Conservation (phyloP, 331 rosid species). For the Quercus tomentella region DNA sequence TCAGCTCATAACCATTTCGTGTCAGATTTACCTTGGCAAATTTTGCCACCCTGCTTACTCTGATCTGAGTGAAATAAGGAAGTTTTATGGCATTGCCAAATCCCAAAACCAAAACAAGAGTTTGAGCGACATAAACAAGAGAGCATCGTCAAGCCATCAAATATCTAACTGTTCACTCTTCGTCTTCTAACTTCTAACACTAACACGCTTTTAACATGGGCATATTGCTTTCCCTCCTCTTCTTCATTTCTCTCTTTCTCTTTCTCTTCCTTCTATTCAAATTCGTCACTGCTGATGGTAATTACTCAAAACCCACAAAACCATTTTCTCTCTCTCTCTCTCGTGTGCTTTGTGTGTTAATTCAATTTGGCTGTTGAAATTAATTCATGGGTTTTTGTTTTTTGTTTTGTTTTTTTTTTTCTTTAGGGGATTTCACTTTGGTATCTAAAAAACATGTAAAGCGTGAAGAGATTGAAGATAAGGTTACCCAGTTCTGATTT, state of each 20-base stretch:
- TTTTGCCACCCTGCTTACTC: too few relatives aligned
- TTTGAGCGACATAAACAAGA: too few relatives aligned
- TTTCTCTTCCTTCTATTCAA: constrained; percentile 34
- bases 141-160: too few relatives aligned
- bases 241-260: constrained; percentile 21
- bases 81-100: too few relatives aligned
- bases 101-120: too few relatives aligned
- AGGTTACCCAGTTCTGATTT: constrained; percentile 29
- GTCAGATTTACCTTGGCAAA: too few relatives aligned
- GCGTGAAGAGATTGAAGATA: constrained; percentile 70
- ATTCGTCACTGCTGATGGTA: constrained; percentile 64
- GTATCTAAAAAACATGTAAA: constrained; percentile 63
- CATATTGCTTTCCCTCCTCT: constrained; percentile 13
- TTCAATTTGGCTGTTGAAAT: background rate
- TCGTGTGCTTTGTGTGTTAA: background rate
- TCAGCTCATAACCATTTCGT: too few relatives aligned
- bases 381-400: background rate
- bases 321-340: background rate
- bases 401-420: background rate
- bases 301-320: background rate
- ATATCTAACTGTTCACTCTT: too few relatives aligned
- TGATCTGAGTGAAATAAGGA: too few relatives aligned
- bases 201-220: background rate
- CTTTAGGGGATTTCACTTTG: constrained; percentile 78
- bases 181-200: background rate